Percentiles rank a stretch among this genome's conserved stretches.
Conservation (phyloP, 169 alveolate species). For the Plasmodium sp. region DNA sequence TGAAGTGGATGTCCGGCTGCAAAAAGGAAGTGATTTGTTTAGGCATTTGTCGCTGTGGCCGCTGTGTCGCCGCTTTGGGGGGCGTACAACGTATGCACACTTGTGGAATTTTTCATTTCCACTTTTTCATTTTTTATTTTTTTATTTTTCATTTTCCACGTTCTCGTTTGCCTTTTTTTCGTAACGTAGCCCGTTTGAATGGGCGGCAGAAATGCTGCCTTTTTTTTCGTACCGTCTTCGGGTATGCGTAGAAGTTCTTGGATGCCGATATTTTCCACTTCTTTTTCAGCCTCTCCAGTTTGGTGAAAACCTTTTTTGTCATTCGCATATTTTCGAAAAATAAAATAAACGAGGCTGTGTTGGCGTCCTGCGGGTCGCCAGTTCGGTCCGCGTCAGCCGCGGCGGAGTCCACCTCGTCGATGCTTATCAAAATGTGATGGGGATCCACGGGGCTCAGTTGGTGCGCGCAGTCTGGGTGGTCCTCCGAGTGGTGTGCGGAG, state of each 20-base stretch:
- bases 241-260: constrained; percentile 83
- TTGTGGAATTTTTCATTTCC: neutral
- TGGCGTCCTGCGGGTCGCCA: constrained; percentile 7
- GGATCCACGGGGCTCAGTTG: neutral
- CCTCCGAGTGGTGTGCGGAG: neutral
- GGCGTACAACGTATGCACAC: neutral
- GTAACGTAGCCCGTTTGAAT: neutral
- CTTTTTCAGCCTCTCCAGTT: constrained; percentile 82
- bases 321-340: constrained; percentile 86
- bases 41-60: neutral
- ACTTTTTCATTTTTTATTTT: neutral
- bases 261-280: constrained; percentile 85
- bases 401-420: constrained; percentile 12
- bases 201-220: neutral
- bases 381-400: neutral
- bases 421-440: constrained; percentile 43
- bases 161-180: neutral
- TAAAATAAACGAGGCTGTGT: constrained; percentile 81
- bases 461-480: neutral
- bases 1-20: constrained; percentile 86
- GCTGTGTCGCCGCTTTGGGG: neutral
- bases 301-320: constrained; percentile 82
- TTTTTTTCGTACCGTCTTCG: constrained; percentile 76
- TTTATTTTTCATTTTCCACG: neutral
- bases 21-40: constrained; percentile 6